Evolutionary conservation across 2,329 filamentous ascomycete genomes (phyloP).

Genomic region (Alternaria ethzedia): DNA sequence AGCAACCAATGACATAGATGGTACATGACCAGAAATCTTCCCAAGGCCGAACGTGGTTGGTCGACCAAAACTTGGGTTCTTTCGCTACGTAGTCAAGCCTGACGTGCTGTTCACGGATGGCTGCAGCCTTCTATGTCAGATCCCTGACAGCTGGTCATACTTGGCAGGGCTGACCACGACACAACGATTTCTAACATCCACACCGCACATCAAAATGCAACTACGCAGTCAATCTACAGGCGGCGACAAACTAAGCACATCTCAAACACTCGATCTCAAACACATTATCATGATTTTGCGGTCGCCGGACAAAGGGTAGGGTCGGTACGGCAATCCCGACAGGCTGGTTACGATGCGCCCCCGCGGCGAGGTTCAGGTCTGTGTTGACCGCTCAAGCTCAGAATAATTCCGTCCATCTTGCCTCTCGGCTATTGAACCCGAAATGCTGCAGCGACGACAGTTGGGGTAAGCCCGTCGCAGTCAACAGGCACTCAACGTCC

Average conservation of each 20-base stretch:
- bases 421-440: conserved; percentile 18
- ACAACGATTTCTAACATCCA: conserved; percentile 1
- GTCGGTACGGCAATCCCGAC: conserved; percentile 10
- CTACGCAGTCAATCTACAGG: conserved; percentile 6
- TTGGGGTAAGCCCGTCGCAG: conserved; percentile 29
- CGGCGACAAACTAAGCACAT: background rate
- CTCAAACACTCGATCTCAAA: conserved; percentile 7
- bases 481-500: conserved; percentile 18
- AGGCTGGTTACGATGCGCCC: conserved; percentile 14
- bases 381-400: conserved; percentile 15
- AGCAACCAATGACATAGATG: conserved; percentile 19
- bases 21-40: conserved; percentile 23
- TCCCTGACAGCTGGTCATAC: conserved; percentile 21
- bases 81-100: conserved; percentile 19
- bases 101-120: conserved; percentile 28
- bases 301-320: conserved; percentile 7
- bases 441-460: conserved; percentile 1
- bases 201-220: conserved; percentile 2
- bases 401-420: conserved; percentile 9
- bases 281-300: background rate
- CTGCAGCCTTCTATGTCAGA: conserved; percentile 31
- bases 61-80: conserved; percentile 13
- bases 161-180: conserved; percentile 23
- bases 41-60: conserved; percentile 14
- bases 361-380: conserved; percentile 12